Conservation (phyloP, 2,329 filamentous ascomycete genomes). For the Hymenoscyphus scutula region DNA sequence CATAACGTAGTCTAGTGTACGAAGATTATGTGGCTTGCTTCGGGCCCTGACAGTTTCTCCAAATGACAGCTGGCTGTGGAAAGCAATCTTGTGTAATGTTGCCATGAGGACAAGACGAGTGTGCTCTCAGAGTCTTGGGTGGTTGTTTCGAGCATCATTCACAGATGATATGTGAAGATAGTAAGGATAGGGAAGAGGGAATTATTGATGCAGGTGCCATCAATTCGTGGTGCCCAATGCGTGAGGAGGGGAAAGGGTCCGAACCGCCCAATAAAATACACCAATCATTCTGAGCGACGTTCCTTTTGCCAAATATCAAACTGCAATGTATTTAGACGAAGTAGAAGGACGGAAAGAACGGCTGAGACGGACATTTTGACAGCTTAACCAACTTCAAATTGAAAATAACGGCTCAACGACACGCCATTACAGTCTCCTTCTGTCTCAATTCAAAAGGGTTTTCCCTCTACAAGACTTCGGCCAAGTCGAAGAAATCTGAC, state of each 20-base stretch:
- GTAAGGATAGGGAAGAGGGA: not conserved
- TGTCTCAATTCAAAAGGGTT: not conserved
- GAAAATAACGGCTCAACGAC: not conserved
- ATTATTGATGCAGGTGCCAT: not conserved
- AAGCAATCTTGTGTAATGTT: not conserved
- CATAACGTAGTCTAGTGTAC: not conserved
- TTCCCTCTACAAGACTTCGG: not conserved
- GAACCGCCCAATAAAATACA: not conserved
- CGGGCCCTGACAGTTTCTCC: conserved; percentile 1
- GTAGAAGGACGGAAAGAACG: not conserved
- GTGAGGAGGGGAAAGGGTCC: not conserved
- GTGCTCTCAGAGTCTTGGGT: not conserved
- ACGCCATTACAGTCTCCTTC: not conserved
- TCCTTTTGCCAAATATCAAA: not conserved
- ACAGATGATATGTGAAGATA: not conserved
- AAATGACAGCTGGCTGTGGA: not conserved
- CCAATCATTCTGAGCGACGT: not conserved
- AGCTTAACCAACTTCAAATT: not conserved
- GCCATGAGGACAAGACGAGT: not conserved
- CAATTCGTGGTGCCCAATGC: not conserved
- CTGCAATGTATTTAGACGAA: not conserved
- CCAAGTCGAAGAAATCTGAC: not conserved
- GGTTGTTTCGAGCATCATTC: not conserved
- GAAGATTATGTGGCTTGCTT: conserved; percentile 8
- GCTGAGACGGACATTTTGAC: not conserved